A percentile compares a stretch with the other conserved stretches of the same genome.
phyloP scores from a whole-genome alignment of 352 stramenopile genomes.

The Globisporangium spiculum region DNA sequence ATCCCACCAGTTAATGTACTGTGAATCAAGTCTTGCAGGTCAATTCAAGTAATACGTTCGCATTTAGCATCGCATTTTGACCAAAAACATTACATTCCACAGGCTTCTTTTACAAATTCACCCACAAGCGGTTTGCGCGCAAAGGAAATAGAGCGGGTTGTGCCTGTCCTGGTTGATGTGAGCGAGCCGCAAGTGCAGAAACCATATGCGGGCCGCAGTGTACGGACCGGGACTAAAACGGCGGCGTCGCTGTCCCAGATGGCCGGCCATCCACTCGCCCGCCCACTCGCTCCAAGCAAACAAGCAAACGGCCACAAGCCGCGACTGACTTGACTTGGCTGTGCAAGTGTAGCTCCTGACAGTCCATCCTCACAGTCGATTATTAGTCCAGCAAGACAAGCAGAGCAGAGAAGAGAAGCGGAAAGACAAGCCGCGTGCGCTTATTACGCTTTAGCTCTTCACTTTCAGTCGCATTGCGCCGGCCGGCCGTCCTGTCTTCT shows the following conservation, averaged over 20 bases:
- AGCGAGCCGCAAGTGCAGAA: neutral
- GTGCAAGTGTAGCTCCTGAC: neutral
- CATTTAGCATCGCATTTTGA: neutral
- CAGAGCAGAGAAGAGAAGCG: neutral
- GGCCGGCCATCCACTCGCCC: neutral
- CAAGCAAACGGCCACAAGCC: neutral
- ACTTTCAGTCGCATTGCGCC: neutral
- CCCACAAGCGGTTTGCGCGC: neutral
- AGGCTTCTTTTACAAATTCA: neutral
- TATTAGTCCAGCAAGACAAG: neutral
- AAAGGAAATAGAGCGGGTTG: slow-evolving; percentile 2
- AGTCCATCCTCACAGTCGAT: neutral
- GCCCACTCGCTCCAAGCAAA: neutral
- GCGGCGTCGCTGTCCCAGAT: neutral
- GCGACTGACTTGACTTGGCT: neutral
- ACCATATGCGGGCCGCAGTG: neutral
- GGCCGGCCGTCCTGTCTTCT: neutral
- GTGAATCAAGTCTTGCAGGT: neutral
- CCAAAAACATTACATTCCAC: neutral
- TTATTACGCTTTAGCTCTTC: neutral
- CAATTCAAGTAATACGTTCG: neutral
- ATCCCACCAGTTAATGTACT: neutral
- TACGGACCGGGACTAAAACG: neutral
- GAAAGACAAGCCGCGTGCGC: neutral
- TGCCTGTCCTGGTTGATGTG: neutral